Conservation (phyloP, 768 basidiomycete genomes). For the Xerocomus spinulosus region DNA sequence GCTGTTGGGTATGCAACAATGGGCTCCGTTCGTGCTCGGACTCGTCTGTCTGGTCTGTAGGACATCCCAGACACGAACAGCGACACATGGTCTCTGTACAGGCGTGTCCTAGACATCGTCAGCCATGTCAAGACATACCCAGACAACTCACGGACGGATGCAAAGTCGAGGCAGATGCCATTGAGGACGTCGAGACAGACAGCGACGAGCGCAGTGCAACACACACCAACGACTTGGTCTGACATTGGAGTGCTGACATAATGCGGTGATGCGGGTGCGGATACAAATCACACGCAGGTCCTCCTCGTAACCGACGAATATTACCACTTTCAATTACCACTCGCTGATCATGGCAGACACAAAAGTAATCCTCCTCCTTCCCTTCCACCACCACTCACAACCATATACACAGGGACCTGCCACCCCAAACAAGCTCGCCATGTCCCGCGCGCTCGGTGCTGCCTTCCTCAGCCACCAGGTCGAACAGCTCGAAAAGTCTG, state of each 20-base stretch:
- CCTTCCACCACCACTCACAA: neutral
- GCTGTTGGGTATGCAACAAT: slow-evolving; percentile 19
- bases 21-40: slow-evolving; percentile 17
- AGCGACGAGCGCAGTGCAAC: slow-evolving; percentile 13
- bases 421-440: slow-evolving; percentile 58
- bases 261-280: slow-evolving; percentile 1
- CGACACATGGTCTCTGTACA: slow-evolving; percentile 25
- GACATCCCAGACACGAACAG: slow-evolving; percentile 23
- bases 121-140: neutral
- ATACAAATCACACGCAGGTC: slow-evolving; percentile 4
- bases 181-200: slow-evolving; percentile 21
- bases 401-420: slow-evolving; percentile 15
- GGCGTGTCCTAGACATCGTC: slow-evolving; percentile 11
- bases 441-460: slow-evolving; percentile 84
- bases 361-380: slow-evolving; percentile 6
- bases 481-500: slow-evolving; percentile 79
- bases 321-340: no score
- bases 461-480: slow-evolving; percentile 87
- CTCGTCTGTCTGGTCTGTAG: no score
- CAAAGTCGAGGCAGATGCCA: slow-evolving; percentile 23
- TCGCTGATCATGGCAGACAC: slow-evolving; percentile 22
- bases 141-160: slow-evolving; percentile 18
- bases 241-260: slow-evolving; percentile 22
- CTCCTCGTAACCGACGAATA: slow-evolving; percentile 1
- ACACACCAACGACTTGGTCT: slow-evolving; percentile 18